Conservation (phyloP, 2,329 filamentous ascomycete genomes). For the Aspergillus novofumigatus region DNA sequence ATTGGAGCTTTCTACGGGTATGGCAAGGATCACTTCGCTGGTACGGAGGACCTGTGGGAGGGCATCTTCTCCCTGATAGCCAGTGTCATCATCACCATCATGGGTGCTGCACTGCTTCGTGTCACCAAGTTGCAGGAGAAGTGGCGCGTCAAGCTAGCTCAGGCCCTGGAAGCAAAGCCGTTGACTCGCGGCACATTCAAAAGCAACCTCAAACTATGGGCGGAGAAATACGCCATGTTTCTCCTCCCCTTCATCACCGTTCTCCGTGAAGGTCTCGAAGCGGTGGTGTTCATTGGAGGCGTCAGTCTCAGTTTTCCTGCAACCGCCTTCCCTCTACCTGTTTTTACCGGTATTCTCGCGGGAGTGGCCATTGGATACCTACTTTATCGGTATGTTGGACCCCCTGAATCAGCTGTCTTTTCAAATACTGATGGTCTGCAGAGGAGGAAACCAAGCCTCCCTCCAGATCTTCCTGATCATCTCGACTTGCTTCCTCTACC, state of each 20-base stretch:
- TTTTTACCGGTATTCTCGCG: slow-evolving; percentile 66
- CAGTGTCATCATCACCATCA: slow-evolving; percentile 72
- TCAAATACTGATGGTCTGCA: slow-evolving; percentile 4
- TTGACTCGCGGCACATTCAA: slow-evolving; percentile 32
- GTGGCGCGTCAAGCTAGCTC: slow-evolving; percentile 78
- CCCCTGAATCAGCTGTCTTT: background rate
- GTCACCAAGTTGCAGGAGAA: slow-evolving; percentile 81
- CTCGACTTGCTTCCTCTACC: slow-evolving; percentile 77
- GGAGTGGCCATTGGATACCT: slow-evolving; percentile 65
- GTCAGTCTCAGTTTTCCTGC: slow-evolving; percentile 55
- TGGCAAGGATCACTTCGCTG: slow-evolving; percentile 62
- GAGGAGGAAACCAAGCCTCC: slow-evolving; percentile 58
- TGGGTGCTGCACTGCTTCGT: slow-evolving; percentile 75
- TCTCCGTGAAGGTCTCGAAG: slow-evolving; percentile 16
- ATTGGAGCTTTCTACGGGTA: slow-evolving; percentile 71
- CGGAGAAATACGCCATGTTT: slow-evolving; percentile 84
- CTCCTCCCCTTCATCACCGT: slow-evolving; percentile 74
- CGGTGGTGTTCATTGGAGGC: slow-evolving; percentile 16
- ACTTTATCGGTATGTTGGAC: slow-evolving; percentile 65
- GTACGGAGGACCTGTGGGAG: slow-evolving; percentile 74
- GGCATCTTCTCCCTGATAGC: slow-evolving; percentile 73
- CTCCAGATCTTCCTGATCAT: slow-evolving; percentile 72
- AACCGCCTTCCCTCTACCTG: slow-evolving; percentile 49
- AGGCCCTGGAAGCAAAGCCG: slow-evolving; percentile 57
- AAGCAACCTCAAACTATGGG: slow-evolving; percentile 55